These are phyloP conservation scores for Alternaria incomplexa DNA, from an alignment of 2,329 filamentous ascomycete species.

Conservation along the genomic window DNA sequence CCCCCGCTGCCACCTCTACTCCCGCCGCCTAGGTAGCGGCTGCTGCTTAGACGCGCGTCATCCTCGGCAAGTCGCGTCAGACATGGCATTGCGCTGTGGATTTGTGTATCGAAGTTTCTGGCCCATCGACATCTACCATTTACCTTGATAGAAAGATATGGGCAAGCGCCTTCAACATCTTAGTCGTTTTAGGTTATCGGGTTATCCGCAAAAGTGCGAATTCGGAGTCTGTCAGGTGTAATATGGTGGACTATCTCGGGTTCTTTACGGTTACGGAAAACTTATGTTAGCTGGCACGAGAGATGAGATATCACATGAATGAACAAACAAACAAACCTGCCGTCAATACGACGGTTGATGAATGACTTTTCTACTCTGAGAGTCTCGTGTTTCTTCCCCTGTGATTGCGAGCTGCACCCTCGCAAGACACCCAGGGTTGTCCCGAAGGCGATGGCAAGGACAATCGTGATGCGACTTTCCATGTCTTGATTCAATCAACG, in stretches of 20 bases:
- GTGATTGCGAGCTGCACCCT: background rate
- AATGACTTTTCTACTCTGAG: background rate
- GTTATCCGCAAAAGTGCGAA: conserved; percentile 39
- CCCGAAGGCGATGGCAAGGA: background rate
- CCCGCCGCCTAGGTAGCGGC: conserved; percentile 43
- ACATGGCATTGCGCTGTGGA: conserved; percentile 33
- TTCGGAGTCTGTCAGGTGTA: conserved; percentile 40
- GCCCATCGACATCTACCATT: conserved; percentile 38
- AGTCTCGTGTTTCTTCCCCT: background rate
- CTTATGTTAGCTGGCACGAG: conserved; percentile 29
- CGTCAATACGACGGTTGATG: conserved; percentile 1
- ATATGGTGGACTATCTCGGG: conserved; percentile 34
- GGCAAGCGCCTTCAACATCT: conserved; percentile 33
- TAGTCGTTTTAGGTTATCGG: conserved; percentile 36
- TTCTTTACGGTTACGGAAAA: conserved; percentile 30
- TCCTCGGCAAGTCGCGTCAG: conserved; percentile 18
- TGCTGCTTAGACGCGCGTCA: conserved; percentile 23
- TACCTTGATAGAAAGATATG: conserved; percentile 39
- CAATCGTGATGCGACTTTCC: background rate
- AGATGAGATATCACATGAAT: conserved; percentile 19
- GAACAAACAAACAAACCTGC: conserved; percentile 7
- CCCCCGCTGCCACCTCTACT: conserved; percentile 39
- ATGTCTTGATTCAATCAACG: background rate
- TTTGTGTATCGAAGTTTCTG: conserved; percentile 26
- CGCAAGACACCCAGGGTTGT: background rate